A percentile compares a stretch with the other conserved stretches of the same genome.
Evolutionary conservation across 768 basidiomycete genomes (phyloP).

Genomic region (Lactarius sanguifluus): DNA sequence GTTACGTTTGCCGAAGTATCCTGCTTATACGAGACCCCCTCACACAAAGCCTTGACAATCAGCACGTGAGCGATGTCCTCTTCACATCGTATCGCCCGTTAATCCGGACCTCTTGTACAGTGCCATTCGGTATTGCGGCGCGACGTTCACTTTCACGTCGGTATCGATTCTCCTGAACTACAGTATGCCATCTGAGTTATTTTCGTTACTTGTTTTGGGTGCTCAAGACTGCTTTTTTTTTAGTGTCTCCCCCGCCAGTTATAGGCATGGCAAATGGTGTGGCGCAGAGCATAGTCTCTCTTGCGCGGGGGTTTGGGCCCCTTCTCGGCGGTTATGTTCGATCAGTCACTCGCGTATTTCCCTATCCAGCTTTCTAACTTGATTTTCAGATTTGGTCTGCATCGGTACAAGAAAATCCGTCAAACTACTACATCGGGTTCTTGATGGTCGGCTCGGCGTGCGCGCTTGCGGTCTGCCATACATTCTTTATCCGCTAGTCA

Average conservation of each 20-base stretch:
- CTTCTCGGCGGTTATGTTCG: slow-evolving; percentile 77
- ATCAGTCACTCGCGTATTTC: slow-evolving; percentile 32
- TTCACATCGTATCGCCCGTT: too few species aligned
- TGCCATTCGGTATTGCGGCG: slow-evolving; percentile 84
- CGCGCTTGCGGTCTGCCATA: slow-evolving; percentile 14
- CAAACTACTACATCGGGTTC: slow-evolving; percentile 26
- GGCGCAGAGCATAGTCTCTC: slow-evolving; percentile 92
- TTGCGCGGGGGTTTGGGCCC: slow-evolving; percentile 89
- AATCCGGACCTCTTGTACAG: slow-evolving; percentile 40
- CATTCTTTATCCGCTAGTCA: slow-evolving; percentile 22
- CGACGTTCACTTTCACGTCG: slow-evolving; percentile 87
- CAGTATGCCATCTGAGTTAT: slow-evolving; percentile 45
- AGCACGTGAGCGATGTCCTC: slow-evolving; percentile 65
- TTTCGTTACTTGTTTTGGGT: background rate
- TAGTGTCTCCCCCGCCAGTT: slow-evolving; percentile 88
- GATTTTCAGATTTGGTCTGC: slow-evolving; percentile 27
- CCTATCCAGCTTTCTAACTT: background rate
- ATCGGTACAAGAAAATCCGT: slow-evolving; percentile 19
- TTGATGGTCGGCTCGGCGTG: slow-evolving; percentile 17
- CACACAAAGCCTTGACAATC: slow-evolving; percentile 56
- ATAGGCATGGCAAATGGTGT: slow-evolving; percentile 94
- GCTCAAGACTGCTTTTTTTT: slow-evolving; percentile 18
- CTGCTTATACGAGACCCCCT: slow-evolving; percentile 18
- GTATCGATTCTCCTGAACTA: slow-evolving; percentile 87
- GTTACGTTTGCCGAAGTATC: slow-evolving; percentile 6